Conservation (phyloP, 2,329 filamentous ascomycete genomes). For the Pezicula radicicola region DNA sequence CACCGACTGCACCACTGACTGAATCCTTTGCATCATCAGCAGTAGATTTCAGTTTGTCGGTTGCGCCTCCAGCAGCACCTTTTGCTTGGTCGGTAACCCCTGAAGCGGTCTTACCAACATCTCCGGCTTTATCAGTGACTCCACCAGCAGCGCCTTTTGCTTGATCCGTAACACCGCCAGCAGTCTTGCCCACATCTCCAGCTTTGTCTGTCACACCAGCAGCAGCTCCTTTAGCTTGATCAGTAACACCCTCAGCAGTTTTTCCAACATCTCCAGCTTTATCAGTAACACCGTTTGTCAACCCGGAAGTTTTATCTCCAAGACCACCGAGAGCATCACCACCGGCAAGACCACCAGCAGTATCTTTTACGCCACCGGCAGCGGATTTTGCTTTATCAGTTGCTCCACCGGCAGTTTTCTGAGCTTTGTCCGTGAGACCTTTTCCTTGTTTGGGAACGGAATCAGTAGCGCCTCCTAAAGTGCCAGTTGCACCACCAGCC, state of each 20-base stretch:
- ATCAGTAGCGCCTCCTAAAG: too few relatives aligned
- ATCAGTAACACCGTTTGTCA: background rate
- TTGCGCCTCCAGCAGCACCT: background rate
- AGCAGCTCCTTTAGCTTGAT: conserved; percentile 3
- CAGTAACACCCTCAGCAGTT: conserved; percentile 3
- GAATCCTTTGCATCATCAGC: background rate
- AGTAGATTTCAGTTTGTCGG: conserved; percentile 2
- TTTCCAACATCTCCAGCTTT: conserved; percentile 3
- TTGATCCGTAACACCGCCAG: conserved; percentile 2
- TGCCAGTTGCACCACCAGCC: too few relatives aligned
- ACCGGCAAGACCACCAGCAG: conserved; percentile 1
- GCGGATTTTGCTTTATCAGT: conserved; percentile 7
- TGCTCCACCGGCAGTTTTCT: conserved; percentile 3
- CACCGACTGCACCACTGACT: background rate
- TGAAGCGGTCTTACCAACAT: background rate
- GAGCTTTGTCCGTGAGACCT: background rate
- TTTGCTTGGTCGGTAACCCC: background rate
- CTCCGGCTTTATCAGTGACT: conserved; percentile 3
- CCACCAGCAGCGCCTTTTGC: conserved; percentile 3
- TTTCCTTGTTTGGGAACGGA: background rate
- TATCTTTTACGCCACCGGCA: conserved; percentile 1
- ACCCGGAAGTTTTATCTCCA: background rate
- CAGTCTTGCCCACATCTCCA: background rate
- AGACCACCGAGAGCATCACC: conserved; percentile 2
- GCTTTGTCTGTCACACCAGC: conserved; percentile 8